A percentile compares a stretch with the other conserved stretches of the same genome.
These are phyloP conservation scores for Serendipita sp. DNA, from an alignment of 768 basidiomycete genomes.

Conservation along the genomic window DNA sequence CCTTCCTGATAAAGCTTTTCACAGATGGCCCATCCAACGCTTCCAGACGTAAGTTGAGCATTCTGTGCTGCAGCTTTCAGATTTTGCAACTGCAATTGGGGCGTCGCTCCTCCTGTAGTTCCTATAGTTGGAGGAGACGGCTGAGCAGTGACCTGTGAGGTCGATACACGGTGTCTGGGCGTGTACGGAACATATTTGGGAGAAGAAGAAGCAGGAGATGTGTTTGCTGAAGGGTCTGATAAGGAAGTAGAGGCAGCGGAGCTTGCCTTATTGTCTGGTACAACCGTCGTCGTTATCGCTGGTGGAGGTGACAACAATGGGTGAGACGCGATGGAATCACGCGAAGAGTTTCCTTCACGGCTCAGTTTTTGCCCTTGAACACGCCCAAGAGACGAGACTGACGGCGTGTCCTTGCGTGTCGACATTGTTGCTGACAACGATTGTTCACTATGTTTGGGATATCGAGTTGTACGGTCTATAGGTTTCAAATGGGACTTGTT, in stretches of 20 bases:
- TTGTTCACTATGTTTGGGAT: background rate
- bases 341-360: conserved; percentile 22
- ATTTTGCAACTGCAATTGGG: conserved; percentile 53
- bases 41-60: conserved; percentile 46
- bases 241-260: background rate
- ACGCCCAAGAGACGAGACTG: background rate
- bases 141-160: conserved; percentile 28
- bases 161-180: conserved; percentile 45
- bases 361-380: background rate
- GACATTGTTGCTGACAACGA: background rate
- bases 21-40: conserved; percentile 61
- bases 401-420: conserved; percentile 1
- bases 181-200: conserved; percentile 64
- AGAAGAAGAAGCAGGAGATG: conserved; percentile 2
- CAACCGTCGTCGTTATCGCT: conserved; percentile 17
- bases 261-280: conserved; percentile 8
- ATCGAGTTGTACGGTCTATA: background rate
- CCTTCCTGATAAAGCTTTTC: conserved; percentile 42
- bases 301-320: conserved; percentile 41
- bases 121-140: conserved; percentile 25
- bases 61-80: conserved; percentile 57
- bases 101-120: conserved; percentile 44
- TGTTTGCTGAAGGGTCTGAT: conserved; percentile 12
- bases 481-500: background rate
- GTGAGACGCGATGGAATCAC: conserved; percentile 45